Evolutionary conservation across 176 grass and related monocot species (phyloP), one percentile per base, ranked within the genome.

Genomic region (Oryza coarctata): DNA sequence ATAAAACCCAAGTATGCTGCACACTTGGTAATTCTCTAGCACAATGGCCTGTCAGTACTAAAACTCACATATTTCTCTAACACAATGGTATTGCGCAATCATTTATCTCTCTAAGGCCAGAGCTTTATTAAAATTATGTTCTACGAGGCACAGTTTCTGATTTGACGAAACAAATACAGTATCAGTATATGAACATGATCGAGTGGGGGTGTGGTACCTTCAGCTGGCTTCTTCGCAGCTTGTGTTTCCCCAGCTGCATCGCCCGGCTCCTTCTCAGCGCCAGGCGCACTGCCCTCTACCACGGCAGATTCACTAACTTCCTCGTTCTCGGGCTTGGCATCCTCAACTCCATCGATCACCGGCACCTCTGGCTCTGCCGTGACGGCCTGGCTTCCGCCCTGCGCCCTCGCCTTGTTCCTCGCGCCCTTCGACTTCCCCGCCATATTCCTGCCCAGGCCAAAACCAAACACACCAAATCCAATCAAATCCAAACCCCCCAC

Each of bases 371-470:
- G 76, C 45, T 95, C 95, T 0, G 73, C 62, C 2, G 78, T 5
- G 32, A 15, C 72, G 38, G 31, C 39, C 71, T 82, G 80, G 68
- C 40, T 78, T 2, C 63, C 60, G 31, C 52, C 77, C 52, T 79
- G 63, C 5, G 87, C 83, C 80, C 86, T 95, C 12, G 77, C 87
- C 87, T 94, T 97, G 85, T 79, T 96, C 63, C 77, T 99, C 34
- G 75, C 80, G 30, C 87, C 92, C 70, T 95, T 99, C 22, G 93
- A 95, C 78, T 96, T 99, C 50, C 97, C 97, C 81, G 93, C 97
- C 97, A 99, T 99, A 85, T 78, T 57, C 82, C 81, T 85, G 86
- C 55, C 34, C 45, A 33, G 57, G 6, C 33, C 66, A 84, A 17
- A 81, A 28, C 1, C 68, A 63, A 63, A 31, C 28, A 5, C 80